Conservation (phyloP, 108 stramenopile species). For the Nitzschia sp. region DNA sequence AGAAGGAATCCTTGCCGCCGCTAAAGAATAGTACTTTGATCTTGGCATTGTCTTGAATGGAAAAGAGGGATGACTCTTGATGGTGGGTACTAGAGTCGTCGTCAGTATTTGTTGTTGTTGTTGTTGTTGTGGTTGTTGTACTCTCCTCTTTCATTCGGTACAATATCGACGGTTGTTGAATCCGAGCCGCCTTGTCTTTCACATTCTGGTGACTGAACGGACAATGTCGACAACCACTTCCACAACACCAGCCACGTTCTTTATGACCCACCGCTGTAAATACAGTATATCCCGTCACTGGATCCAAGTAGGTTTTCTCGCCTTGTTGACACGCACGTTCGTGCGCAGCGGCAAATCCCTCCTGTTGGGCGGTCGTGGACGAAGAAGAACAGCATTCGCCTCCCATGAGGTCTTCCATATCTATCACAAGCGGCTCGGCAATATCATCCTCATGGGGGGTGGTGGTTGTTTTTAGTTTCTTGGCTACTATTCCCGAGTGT, state of each 20-base stretch:
- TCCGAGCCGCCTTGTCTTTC: constrained; percentile 53
- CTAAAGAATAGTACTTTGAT: constrained; percentile 83
- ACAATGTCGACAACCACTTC: constrained; percentile 92
- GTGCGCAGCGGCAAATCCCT: constrained; percentile 48
- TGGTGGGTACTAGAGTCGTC: background rate
- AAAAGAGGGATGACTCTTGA: constrained; percentile 20
- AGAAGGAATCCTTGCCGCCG: constrained; percentile 93
- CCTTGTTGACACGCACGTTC: constrained; percentile 53
- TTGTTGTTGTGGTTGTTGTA: too few relatives aligned
- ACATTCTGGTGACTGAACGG: constrained; percentile 86
- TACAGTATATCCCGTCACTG: constrained; percentile 82
- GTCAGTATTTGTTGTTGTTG: too few relatives aligned
- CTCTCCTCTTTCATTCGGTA: constrained; percentile 39
- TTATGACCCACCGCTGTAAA: constrained; percentile 87
- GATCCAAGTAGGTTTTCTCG: constrained; percentile 72
- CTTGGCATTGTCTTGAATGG: constrained; percentile 5
- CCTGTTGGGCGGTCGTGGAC: constrained; percentile 23
- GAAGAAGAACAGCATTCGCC: too few relatives aligned
- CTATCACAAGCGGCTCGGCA: constrained; percentile 1
- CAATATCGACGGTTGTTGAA: constrained; percentile 75
- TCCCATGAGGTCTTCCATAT: constrained; percentile 33
- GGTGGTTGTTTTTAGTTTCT: background rate
- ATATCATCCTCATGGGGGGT: constrained; percentile 4
- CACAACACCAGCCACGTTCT: constrained; percentile 90
- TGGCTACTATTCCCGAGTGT: constrained; percentile 10